Base-by-base conservation (phyloP, 768 basidiomycete species). In the Phylloporus rhodoxanthus region DNA sequence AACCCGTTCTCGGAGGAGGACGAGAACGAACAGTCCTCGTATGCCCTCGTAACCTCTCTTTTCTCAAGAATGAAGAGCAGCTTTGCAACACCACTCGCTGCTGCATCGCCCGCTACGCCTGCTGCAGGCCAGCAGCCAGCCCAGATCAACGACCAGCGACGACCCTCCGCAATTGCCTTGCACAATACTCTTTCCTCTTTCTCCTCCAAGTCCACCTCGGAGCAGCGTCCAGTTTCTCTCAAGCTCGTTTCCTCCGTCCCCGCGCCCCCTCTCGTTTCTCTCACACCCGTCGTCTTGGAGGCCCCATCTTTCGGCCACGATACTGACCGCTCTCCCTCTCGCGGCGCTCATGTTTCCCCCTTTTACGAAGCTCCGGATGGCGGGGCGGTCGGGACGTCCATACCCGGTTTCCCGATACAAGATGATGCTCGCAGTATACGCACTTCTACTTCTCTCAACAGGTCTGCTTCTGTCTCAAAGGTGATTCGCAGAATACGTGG, bases 1-100 rank as follows among this genome's bases (percentile, higher is more conserved):
- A 92, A 92, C 64, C 89, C 89, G 6, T 93, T 91, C 72, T 82
- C 87, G n/a, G 88, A 91, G 62, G 91, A 93, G 64, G 90, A 92
- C 63, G 91, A 92, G 67, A 80, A 89, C 62, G 90, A 91, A 56
- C 85, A 88, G 58, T 85, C 88, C 8, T 91, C 87, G 14, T 91
- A 90, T 64, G 84, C 87, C 7, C 74, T 92, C 47, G 85, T 92
- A 50, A 82, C 87, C 0, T 87, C 86, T 19, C 72, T 93, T 23
- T 77, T 92, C 48, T 88, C 84, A 28, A 81, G 83, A 55, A 79
- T 93, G 75, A 90, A 85, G 72, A 91, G 78, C 59, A 84, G 86
- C 6, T 76, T 91, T 17, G 74, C 86, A 30, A 77, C 79, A 0
- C 85, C 88, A 21, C 68, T 86, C 28, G 72, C 81, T 2, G 77